These are phyloP conservation scores for Dioscorea alata DNA, from an alignment of 106 monocot species.

Conservation along the genomic window DNA sequence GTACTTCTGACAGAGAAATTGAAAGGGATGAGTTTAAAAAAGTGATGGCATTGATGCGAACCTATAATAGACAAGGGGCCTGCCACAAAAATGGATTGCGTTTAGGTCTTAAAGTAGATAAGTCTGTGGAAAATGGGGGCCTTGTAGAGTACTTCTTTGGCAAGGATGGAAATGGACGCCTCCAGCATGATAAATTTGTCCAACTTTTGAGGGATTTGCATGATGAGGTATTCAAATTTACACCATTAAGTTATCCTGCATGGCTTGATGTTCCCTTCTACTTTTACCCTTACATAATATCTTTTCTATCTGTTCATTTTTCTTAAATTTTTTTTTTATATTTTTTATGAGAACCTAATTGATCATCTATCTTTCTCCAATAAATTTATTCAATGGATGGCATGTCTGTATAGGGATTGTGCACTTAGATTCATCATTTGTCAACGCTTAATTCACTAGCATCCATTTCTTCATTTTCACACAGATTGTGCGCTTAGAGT, in stretches of 20 bases:
- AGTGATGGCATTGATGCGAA: slow-evolving; percentile 86
- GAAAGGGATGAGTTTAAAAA: slow-evolving; percentile 88
- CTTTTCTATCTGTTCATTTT: neutral
- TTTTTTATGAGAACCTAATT: no score
- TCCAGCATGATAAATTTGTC: slow-evolving; percentile 79
- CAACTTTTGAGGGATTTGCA: slow-evolving; percentile 71
- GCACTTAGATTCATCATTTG: neutral
- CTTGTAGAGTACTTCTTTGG: slow-evolving; percentile 83
- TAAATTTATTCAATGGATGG: no score
- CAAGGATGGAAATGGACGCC: slow-evolving; percentile 56
- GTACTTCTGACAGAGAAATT: slow-evolving; percentile 61
- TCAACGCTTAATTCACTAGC: neutral
- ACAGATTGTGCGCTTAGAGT: slow-evolving; percentile 84
- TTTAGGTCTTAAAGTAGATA: slow-evolving; percentile 41
- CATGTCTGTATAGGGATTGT: no score
- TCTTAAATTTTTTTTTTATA: neutral
- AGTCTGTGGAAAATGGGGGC: slow-evolving; percentile 64
- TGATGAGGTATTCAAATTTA: slow-evolving; percentile 47
- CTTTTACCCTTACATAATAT: neutral
- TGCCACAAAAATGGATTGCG: slow-evolving; percentile 63
- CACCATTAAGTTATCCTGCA: no score
- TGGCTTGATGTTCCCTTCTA: no score
- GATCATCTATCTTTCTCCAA: no score
- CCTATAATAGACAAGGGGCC: slow-evolving; percentile 82
- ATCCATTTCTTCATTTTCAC: neutral